phyloP scores from a whole-genome alignment of 306 rosid species.

The Cyclanthera cordifolia region DNA sequence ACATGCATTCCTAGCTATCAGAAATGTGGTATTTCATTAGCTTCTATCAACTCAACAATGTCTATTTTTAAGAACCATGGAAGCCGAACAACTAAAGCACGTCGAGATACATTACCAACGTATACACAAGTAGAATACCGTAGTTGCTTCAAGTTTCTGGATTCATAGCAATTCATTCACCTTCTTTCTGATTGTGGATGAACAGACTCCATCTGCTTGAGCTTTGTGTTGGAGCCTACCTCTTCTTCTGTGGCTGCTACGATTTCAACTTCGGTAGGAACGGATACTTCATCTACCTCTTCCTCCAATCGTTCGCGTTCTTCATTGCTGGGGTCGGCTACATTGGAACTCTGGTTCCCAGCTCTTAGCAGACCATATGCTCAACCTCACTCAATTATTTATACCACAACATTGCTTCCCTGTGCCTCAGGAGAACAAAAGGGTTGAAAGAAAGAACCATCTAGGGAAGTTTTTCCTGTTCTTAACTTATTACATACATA shows the following conservation, averaged over 20 bases:
- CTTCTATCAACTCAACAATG: background rate
- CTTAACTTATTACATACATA: background rate
- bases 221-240: conserved; percentile 62
- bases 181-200: conserved; percentile 10
- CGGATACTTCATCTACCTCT: conserved; percentile 63
- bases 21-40: background rate
- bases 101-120: background rate
- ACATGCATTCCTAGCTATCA: background rate
- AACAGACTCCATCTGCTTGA: conserved; percentile 66
- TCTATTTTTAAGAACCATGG: background rate
- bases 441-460: conserved; percentile 12
- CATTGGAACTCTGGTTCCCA: conserved; percentile 65
- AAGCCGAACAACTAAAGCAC: background rate
- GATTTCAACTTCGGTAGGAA: conserved; percentile 67
- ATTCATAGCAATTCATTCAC: background rate
- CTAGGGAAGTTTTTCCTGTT: conserved; percentile 11
- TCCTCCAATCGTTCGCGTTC: conserved; percentile 78
- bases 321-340: conserved; percentile 77
- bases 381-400: conserved; percentile 2
- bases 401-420: conserved; percentile 10
- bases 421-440: conserved; percentile 5
- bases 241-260: conserved; percentile 67
- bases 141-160: background rate
- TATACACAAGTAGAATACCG: background rate
- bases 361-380: conserved; percentile 23